phyloP scores from a whole-genome alignment of 2,329 filamentous ascomycete species.

The Fusarium temperatum region DNA sequence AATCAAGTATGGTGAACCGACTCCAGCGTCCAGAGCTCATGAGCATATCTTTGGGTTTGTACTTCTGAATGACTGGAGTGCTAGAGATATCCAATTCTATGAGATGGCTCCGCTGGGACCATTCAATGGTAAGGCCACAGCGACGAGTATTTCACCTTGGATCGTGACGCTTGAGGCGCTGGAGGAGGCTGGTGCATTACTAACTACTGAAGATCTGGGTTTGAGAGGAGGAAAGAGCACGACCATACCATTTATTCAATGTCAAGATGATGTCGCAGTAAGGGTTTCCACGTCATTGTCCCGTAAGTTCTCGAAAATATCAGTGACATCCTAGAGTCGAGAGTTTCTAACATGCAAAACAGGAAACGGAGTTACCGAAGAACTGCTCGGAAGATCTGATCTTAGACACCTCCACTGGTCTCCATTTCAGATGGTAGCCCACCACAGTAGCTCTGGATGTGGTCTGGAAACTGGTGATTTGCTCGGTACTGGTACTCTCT shows the following conservation, averaged over 20 bases:
- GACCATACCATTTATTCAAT: neutral
- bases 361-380: neutral
- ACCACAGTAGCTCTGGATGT: neutral
- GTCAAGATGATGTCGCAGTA: neutral
- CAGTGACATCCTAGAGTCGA: accelerated
- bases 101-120: neutral
- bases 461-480: neutral
- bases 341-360: accelerated
- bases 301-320: neutral
- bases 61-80: neutral
- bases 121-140: neutral
- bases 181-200: neutral
- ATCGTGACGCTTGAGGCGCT: neutral
- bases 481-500: neutral
- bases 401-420: neutral
- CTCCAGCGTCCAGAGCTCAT: neutral
- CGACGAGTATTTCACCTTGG: neutral
- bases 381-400: neutral
- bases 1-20: neutral
- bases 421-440: neutral
- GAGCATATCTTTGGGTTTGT: neutral
- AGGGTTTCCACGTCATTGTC: neutral
- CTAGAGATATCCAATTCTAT: neutral
- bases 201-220: accelerated
- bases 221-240: neutral